phyloP scores from a whole-genome alignment of 169 alveolate species.

The Amoebophrya sp. region DNA sequence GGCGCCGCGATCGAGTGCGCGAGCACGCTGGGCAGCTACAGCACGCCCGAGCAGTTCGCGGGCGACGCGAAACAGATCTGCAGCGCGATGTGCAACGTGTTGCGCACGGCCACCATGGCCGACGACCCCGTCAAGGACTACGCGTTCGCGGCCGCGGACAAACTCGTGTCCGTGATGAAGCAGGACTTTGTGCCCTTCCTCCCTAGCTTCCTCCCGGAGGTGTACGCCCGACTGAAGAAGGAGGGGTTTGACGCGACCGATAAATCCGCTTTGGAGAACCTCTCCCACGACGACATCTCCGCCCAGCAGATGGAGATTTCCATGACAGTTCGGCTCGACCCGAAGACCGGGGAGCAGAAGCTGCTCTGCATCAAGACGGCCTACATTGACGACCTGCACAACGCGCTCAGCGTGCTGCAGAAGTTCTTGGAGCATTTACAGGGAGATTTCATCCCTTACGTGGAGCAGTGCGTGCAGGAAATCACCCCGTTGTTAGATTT shows the following conservation, averaged over 20 bases:
- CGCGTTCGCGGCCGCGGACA: background rate
- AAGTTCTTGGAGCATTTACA: background rate
- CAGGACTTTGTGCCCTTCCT: background rate
- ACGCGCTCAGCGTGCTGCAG: background rate
- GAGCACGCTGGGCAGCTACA: background rate
- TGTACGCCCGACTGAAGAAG: background rate
- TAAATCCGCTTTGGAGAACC: background rate
- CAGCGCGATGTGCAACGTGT: background rate
- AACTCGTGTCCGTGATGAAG: background rate
- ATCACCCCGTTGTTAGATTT: slow-evolving; percentile 15
- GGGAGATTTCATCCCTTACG: background rate
- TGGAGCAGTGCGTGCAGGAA: background rate
- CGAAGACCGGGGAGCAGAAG: background rate
- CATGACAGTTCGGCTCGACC: background rate
- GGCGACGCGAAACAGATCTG: background rate
- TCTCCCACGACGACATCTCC: background rate
- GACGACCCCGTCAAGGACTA: slow-evolving; percentile 20
- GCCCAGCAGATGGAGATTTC: background rate
- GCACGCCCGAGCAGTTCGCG: background rate
- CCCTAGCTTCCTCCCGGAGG: background rate
- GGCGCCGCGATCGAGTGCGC: slow-evolving; percentile 17
- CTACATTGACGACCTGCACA: background rate
- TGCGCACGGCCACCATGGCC: background rate
- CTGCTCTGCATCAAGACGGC: slow-evolving; percentile 17
- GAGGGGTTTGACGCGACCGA: background rate